These are phyloP conservation scores for Selaginella tamariscina DNA, from an alignment of 75 land plant genomes.

Conservation along the genomic window DNA sequence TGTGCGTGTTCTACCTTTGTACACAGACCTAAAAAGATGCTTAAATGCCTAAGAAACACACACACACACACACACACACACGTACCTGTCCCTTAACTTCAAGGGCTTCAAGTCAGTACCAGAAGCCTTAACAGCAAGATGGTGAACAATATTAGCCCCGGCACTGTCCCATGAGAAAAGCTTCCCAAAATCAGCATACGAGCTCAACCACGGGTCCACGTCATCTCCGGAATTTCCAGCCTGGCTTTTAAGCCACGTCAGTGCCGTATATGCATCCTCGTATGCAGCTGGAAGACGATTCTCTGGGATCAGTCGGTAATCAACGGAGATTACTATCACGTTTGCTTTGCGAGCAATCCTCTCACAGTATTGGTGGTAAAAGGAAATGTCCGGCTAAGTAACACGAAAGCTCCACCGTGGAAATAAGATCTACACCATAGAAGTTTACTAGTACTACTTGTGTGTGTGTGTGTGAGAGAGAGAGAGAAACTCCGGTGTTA, in stretches of 20 bases:
- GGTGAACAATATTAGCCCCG: constrained; percentile 8
- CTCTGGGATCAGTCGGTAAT: constrained; percentile 43
- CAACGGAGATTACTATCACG: constrained; percentile 1
- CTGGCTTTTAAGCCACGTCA: constrained; percentile 29
- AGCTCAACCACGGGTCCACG: not conserved
- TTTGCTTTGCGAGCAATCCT: not conserved
- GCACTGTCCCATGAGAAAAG: constrained; percentile 4
- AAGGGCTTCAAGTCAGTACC: not conserved
- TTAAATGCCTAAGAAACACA: too few relatives aligned
- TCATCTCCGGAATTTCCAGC: not conserved
- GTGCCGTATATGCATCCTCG: constrained; percentile 35
- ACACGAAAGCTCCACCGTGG: constrained; percentile 13
- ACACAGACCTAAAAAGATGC: too few relatives aligned
- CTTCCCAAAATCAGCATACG: constrained; percentile 2
- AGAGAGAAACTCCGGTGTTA: too few relatives aligned
- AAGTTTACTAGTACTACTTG: too few relatives aligned
- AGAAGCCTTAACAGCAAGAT: not conserved
- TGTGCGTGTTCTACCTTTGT: too few relatives aligned
- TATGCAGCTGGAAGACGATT: constrained; percentile 31
- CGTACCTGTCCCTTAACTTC: not conserved
- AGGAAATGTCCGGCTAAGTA: not conserved
- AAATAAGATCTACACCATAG: too few relatives aligned
- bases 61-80: too few relatives aligned
- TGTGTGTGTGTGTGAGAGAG: too few relatives aligned
- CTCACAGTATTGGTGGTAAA: constrained; percentile 5